Percentiles rank a stretch among this genome's conserved stretches.
Evolutionary conservation across 1,139 yeast species (phyloP).

Genomic region (Yamadazyma membranifaciens): DNA sequence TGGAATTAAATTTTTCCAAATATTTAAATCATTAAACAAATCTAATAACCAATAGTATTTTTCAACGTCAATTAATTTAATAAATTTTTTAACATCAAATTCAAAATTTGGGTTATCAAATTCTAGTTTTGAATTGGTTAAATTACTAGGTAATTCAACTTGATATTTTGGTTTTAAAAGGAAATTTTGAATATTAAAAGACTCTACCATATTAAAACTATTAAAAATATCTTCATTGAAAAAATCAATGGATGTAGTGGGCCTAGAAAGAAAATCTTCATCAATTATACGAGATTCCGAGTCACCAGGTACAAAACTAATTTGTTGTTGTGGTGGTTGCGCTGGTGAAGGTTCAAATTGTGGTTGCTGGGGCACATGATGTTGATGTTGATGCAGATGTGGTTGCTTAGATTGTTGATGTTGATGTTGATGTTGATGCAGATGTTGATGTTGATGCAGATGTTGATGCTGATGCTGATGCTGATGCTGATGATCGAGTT

Average conservation of each 20-base stretch:
- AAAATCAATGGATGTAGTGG: conserved; percentile 9
- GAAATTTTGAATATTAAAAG: conserved; percentile 16
- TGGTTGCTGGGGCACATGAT: not conserved
- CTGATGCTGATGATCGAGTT: conserved; percentile 4
- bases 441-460: not conserved
- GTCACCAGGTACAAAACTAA: too few species aligned
- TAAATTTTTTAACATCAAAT: conserved; percentile 13
- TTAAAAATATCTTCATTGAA: conserved; percentile 15
- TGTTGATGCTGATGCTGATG: conserved; percentile 2
- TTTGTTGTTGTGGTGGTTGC: too few species aligned
- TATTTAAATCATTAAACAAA: conserved; percentile 34
- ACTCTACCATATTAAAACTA: conserved; percentile 9
- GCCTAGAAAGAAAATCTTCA: conserved; percentile 1
- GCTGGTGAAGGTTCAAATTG: too few species aligned
- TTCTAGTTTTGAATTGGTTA: conserved; percentile 14
- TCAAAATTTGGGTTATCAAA: conserved; percentile 17
- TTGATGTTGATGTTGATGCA: not conserved
- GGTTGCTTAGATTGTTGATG: conserved; percentile 1
- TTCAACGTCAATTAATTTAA: conserved; percentile 26
- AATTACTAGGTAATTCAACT: conserved; percentile 12
- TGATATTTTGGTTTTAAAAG: conserved; percentile 16
- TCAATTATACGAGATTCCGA: not conserved
- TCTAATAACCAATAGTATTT: conserved; percentile 42
- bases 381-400: not conserved
- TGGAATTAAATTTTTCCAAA: conserved; percentile 44